Evolutionary conservation across 1,139 yeast species (phyloP), one percentile per base, ranked within the genome.

Genomic region (Zygoascus hellenicus): DNA sequence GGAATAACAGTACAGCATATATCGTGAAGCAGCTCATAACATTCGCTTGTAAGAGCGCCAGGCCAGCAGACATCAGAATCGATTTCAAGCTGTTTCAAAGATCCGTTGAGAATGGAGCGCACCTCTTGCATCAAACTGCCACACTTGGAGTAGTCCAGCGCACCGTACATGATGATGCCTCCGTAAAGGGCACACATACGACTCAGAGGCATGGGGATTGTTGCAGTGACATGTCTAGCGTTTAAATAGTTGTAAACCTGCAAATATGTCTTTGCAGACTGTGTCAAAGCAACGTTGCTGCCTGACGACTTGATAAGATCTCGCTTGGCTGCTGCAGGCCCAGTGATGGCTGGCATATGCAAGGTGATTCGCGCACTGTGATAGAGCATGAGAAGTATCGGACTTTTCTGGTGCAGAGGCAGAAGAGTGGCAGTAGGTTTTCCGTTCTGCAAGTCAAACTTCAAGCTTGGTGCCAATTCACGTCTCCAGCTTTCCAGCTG

Each of bases 361-460:
- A 87, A 82, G 64, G 88, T 72, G 37, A 87, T 77, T 54, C 83
- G 81, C 3, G 95, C 92, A 60, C 85, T 85, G 63, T 83, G 86
- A 62, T 85, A 88, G 41, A 83, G 64, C 61, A 82, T 77, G 11
- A 83, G 71, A 51, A 86, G 67, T 2, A 83, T 69, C 11, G 82
- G 71, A 49, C 81, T 81, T 49, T 78, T 81, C 44, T 76, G 78
- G 47, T 67, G 72, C 11, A 70, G 62, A 19, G 70, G 68, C 9
- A 57, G 55, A 1, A 60, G 53, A 9, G 69, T 66, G 16, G 69
- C 65, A 16, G 72, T 70, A 37, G 80, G 69, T 40, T 74, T 67
- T 1, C 92, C 94, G 59, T 81, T 81, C 19, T 76, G 75, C 54
- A 83, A 69, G 43, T 83, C 85, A 58, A 88, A 85, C 52, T 73